Conservation (phyloP, 495 filamentous ascomycete genomes). For the Amniculicola lignicola region DNA sequence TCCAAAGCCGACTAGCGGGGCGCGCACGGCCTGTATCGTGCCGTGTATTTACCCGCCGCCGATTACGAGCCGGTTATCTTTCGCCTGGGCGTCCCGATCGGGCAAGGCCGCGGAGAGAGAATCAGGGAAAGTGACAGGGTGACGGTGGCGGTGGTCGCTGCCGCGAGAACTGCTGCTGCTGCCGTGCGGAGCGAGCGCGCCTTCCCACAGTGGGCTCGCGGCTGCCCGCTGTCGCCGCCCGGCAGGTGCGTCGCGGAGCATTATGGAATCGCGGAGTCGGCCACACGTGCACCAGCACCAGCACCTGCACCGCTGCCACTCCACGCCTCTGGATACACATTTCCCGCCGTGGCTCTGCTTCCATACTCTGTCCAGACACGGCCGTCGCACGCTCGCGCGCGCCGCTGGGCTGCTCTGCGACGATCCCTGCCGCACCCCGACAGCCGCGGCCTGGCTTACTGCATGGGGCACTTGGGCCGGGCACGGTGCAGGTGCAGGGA, state of each 20-base stretch:
- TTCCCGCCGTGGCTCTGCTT: too few relatives aligned
- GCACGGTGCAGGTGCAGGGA: constrained; percentile 21
- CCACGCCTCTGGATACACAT: too few relatives aligned
- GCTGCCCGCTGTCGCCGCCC: too few relatives aligned
- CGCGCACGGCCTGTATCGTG: constrained; percentile 3
- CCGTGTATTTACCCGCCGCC: constrained; percentile 17
- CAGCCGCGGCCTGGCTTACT: constrained; percentile 15
- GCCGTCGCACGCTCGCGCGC: constrained; percentile 4
- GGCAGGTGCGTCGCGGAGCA: too few relatives aligned
- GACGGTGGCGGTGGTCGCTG: too few relatives aligned
- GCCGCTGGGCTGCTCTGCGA: too few relatives aligned
- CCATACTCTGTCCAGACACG: constrained; percentile 8
- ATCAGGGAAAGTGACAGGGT: not conserved
- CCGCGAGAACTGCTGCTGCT: too few relatives aligned
- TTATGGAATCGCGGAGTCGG: too few relatives aligned
- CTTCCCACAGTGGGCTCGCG: too few relatives aligned
- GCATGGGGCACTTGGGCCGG: constrained; percentile 7
- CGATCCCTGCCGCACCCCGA: too few relatives aligned
- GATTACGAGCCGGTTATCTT: constrained; percentile 3
- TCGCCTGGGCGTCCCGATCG: not conserved
- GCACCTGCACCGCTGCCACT: not conserved
- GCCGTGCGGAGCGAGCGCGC: too few relatives aligned
- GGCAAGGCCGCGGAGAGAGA: not conserved
- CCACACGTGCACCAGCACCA: not conserved
- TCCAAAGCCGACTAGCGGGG: too few relatives aligned